Conservation (phyloP, 768 basidiomycete genomes). For the Crepidotus variabilis region DNA sequence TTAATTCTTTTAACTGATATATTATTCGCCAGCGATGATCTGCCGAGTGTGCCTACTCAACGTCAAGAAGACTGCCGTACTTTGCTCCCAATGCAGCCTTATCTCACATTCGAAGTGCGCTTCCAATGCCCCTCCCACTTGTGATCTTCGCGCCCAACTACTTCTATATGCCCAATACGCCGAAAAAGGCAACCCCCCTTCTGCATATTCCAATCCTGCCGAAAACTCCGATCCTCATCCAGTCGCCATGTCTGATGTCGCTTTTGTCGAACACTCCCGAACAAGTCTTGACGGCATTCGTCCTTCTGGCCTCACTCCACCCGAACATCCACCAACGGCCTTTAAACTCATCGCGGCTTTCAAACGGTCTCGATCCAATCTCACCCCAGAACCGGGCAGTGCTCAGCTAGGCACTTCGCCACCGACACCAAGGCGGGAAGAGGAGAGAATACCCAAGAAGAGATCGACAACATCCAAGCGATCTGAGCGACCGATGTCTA, state of each 20-base stretch:
- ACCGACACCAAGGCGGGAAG: conserved; percentile 20
- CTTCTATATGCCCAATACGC: conserved; percentile 76
- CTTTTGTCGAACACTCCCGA: conserved; percentile 45
- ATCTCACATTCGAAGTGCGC: conserved; percentile 83
- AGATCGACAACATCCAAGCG: conserved; percentile 23
- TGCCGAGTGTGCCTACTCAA: conserved; percentile 80
- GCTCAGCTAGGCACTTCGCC: conserved; percentile 27
- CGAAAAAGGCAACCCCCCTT: conserved; percentile 55
- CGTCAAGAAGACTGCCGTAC: conserved; percentile 83
- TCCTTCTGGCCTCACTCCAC: conserved; percentile 26
- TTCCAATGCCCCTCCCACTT: conserved; percentile 69
- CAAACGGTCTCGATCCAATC: conserved; percentile 59
- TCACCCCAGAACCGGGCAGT: conserved; percentile 37
- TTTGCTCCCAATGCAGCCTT: conserved; percentile 88
- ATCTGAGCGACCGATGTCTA: conserved; percentile 51
- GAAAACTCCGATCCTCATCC: conserved; percentile 41
- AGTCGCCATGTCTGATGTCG: conserved; percentile 54
- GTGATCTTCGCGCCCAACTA: conserved; percentile 80
- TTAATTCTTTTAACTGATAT: conserved; percentile 7
- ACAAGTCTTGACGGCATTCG: conserved; percentile 44
- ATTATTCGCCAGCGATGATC: conserved; percentile 57
- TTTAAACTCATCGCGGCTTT: conserved; percentile 66
- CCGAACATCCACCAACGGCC: conserved; percentile 48
- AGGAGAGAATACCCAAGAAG: conserved; percentile 13
- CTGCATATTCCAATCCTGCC: conserved; percentile 48